These are phyloP conservation scores for Tylopilus sp. DNA, from an alignment of 1,284 basidiomycete genomes.

Conservation along the genomic window DNA sequence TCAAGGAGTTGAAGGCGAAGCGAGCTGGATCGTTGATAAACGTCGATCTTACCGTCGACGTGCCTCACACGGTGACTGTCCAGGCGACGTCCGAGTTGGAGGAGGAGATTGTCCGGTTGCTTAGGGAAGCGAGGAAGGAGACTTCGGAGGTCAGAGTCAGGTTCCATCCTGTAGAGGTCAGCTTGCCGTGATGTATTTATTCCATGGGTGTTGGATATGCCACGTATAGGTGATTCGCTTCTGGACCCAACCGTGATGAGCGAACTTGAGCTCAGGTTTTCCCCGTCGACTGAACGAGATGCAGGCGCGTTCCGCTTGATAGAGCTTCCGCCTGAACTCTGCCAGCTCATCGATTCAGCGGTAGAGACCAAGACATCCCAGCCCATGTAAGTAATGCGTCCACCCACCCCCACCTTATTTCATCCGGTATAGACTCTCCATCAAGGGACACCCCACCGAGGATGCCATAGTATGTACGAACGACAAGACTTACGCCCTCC, in stretches of 20 bases:
- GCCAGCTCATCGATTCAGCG: constrained; percentile 46
- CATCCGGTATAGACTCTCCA: constrained; percentile 51
- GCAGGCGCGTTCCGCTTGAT: constrained; percentile 58
- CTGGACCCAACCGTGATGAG: constrained; percentile 13
- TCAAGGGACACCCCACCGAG: constrained; percentile 79
- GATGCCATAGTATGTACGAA: constrained; percentile 86
- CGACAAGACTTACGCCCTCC: constrained; percentile 73
- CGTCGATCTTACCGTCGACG: constrained; percentile 71
- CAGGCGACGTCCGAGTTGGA: constrained; percentile 59
- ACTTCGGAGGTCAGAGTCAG: constrained; percentile 77
- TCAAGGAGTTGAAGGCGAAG: constrained; percentile 70
- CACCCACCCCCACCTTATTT: not conserved
- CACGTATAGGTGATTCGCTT: too few relatives aligned
- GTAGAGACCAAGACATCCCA: constrained; percentile 27
- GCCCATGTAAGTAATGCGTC: constrained; percentile 16
- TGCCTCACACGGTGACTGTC: constrained; percentile 60
- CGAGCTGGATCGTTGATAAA: constrained; percentile 73
- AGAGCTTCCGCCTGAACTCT: constrained; percentile 65
- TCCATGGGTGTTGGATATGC: constrained; percentile 1
- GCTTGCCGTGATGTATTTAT: constrained; percentile 7
- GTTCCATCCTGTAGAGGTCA: constrained; percentile 49
- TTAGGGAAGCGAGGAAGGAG: constrained; percentile 65
- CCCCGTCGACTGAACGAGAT: constrained; percentile 44
- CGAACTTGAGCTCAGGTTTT: constrained; percentile 49
- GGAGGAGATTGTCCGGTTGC: constrained; percentile 52